Conservation (phyloP, 129 eudicot species). For the Escallonia rubra region DNA sequence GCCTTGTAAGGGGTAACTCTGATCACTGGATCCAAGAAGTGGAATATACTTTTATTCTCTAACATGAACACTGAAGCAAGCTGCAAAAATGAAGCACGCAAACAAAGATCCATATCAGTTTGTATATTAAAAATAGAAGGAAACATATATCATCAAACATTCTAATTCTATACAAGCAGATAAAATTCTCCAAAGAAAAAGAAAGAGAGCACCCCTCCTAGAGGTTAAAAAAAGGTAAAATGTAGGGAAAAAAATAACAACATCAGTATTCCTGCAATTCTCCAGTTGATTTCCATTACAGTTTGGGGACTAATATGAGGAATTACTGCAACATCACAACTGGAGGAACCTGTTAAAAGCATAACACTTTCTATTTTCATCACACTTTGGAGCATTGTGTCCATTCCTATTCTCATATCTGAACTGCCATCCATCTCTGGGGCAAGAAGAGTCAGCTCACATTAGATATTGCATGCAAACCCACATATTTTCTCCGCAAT, state of each 20-base stretch:
- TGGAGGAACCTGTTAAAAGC: neutral
- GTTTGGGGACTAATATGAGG: too few relatives aligned
- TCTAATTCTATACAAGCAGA: too few relatives aligned
- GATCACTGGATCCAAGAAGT: conserved; percentile 53
- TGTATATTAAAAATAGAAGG: too few relatives aligned
- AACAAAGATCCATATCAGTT: neutral
- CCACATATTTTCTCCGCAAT: conserved; percentile 84
- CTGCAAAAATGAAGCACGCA: conserved; percentile 38
- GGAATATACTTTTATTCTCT: conserved; percentile 94
- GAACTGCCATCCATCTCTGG: conserved; percentile 74
- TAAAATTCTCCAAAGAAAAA: too few relatives aligned
- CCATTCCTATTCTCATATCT: conserved; percentile 94
- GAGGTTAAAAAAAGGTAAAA: too few relatives aligned
- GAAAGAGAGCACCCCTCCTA: too few relatives aligned
- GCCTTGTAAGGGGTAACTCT: conserved; percentile 47
- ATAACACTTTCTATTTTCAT: conserved; percentile 95
- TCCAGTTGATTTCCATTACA: too few relatives aligned
- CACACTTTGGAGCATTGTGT: conserved; percentile 87
- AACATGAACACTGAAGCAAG: conserved; percentile 89
- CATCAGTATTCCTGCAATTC: too few relatives aligned
- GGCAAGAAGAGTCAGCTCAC: conserved; percentile 76
- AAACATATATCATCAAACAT: too few relatives aligned
- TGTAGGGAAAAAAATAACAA: too few relatives aligned
- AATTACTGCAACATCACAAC: too few relatives aligned
- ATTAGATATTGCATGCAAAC: conserved; percentile 82